These are phyloP conservation scores for Cylindricascospora bacillispora DNA, from an alignment of 1,139 yeast species.

Conservation along the genomic window DNA sequence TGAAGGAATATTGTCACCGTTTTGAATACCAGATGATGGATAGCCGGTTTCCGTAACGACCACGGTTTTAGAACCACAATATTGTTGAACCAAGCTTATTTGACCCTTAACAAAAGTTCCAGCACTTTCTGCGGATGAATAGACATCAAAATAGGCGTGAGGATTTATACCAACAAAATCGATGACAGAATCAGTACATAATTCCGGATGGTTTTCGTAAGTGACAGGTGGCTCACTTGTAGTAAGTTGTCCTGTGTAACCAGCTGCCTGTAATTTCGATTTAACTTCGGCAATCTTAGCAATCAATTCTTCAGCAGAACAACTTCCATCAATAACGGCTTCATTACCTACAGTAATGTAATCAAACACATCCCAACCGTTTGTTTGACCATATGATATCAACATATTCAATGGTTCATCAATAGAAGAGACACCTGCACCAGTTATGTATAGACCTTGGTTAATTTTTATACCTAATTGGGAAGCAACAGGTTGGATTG, in stretches of 20 bases:
- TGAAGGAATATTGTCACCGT: constrained; percentile 66
- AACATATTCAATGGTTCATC: constrained; percentile 45
- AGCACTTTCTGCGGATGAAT: constrained; percentile 48
- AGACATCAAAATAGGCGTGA: constrained; percentile 69
- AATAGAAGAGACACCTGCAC: constrained; percentile 56
- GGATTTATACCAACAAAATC: constrained; percentile 80
- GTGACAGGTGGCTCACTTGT: constrained; percentile 82
- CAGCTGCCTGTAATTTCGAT: constrained; percentile 44
- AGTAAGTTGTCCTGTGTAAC: constrained; percentile 61
- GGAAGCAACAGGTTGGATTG: constrained; percentile 49
- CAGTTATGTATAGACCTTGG: constrained; percentile 76
- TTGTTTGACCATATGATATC: constrained; percentile 37
- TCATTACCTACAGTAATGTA: constrained; percentile 78
- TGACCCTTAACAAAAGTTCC: constrained; percentile 65
- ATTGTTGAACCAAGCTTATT: constrained; percentile 36
- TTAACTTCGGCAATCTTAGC: constrained; percentile 54
- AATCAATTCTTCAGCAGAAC: constrained; percentile 45
- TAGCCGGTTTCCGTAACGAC: constrained; percentile 80
- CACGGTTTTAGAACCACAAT: constrained; percentile 39
- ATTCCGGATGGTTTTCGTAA: constrained; percentile 45
- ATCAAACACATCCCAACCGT: constrained; percentile 58
- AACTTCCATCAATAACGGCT: constrained; percentile 54
- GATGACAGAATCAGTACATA: constrained; percentile 55
- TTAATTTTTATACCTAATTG: constrained; percentile 56
- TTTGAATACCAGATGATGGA: constrained; percentile 58